Percentiles rank a stretch among this genome's conserved stretches.
phyloP scores from a whole-genome alignment of 805 yeast species.

The Maudiozyma saulgeensis region DNA sequence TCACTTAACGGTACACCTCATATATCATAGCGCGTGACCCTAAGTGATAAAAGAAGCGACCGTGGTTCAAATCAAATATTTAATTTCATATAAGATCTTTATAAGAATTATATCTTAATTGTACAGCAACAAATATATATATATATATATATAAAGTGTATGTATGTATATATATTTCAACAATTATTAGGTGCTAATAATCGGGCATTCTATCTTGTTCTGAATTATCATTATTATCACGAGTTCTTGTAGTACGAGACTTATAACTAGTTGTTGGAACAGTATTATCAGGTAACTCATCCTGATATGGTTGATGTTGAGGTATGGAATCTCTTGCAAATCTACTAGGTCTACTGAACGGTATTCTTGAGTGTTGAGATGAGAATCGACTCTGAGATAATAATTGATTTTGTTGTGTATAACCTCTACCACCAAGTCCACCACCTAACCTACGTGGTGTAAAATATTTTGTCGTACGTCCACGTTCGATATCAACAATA shows the following conservation, averaged over 20 bases:
- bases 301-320: not conserved
- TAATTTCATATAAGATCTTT: no score
- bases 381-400: not conserved
- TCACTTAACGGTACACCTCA: constrained; percentile 8
- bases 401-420: not conserved
- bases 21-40: constrained; percentile 1
- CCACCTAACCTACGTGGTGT: constrained; percentile 76
- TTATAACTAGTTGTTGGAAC: constrained; percentile 9
- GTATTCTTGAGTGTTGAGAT: not conserved
- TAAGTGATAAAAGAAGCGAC: constrained; percentile 17
- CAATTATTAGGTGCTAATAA: constrained; percentile 6
- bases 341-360: not conserved
- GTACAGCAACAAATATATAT: no score
- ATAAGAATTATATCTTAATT: no score
- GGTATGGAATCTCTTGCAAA: not conserved
- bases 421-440: constrained; percentile 79
- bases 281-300: not conserved
- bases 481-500: constrained; percentile 65
- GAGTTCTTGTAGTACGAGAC: constrained; percentile 18
- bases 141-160: not conserved
- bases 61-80: not conserved
- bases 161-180: not conserved
- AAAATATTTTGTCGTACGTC: constrained; percentile 57
- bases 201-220: constrained; percentile 14
- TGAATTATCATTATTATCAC: constrained; percentile 2